Evolutionary conservation across 2,329 filamentous ascomycete genomes (phyloP), one percentile per base, ranked within the genome.

Genomic region (Aurifilum marmelostoma): DNA sequence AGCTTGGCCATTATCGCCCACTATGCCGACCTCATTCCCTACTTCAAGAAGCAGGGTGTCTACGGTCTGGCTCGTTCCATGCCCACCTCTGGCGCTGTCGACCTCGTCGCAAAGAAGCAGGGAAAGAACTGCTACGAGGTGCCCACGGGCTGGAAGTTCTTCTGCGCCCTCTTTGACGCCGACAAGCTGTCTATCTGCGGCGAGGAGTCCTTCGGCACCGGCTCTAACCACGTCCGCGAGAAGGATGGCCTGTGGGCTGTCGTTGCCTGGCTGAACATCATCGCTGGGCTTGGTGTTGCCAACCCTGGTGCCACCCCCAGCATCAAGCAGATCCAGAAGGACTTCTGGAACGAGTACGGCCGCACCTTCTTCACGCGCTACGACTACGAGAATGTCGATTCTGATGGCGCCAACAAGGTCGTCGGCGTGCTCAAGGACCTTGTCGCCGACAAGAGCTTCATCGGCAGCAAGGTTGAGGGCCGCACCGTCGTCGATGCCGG

Each of bases 351-450:
- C 76, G 92, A 89, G 68, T 99, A 99, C 80, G 96, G 96, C 76
- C 94, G 96, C 70, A 97, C 94, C 41, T 99, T 98, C 87, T 99
- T 99, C 88, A 99, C 96, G 58, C 93, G 96, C 73, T 98, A 98
- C 82, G 96, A 99, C 83, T 99, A 97, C 83, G 96, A 99, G 83
- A 89, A 97, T 75, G 94, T 97, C 73, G 94, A 97, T 83, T 91
- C 90, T 61, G 93, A 95, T 11, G 94, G 92, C 54, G 96, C 96
- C 72, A 92, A 92, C 83, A 95, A 97, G 84, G 90, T 99, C 69
- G 91, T 97, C 60, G 90, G 88, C 68, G 90, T 93, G 76, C 86
- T 99, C 77, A 87, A 90, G 76, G 89, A 91, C 73, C 87, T 97
- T 73, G 92, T 97, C 75, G 89, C 89, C 52, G 87, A 93, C 75